A percentile compares a stretch with the other conserved stretches of the same genome.
Conservation (phyloP, 2,329 filamentous ascomycete species). For the Verticillium nubilum region DNA sequence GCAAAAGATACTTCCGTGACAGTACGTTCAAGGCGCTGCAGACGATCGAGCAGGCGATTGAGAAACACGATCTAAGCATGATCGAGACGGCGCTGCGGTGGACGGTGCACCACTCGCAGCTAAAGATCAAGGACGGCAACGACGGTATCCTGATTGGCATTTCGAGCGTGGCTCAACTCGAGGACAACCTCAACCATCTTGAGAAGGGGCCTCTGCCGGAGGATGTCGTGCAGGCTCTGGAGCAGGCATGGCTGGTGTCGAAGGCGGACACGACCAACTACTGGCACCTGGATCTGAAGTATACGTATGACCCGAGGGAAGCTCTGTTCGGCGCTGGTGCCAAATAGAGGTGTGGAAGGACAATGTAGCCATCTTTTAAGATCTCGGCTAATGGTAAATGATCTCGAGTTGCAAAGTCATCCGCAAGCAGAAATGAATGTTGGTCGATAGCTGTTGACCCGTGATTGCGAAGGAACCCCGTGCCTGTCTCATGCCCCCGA, state of each 20-base stretch:
- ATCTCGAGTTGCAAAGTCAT: not conserved
- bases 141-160: conserved; percentile 58
- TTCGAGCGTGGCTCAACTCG: conserved; percentile 51
- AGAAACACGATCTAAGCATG: conserved; percentile 63
- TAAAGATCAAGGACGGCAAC: conserved; percentile 45
- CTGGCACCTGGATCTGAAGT: conserved; percentile 58
- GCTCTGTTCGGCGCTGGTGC: conserved; percentile 47
- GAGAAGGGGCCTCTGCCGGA: conserved; percentile 70
- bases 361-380: not conserved
- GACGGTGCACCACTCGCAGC: conserved; percentile 63
- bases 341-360: conserved; percentile 24
- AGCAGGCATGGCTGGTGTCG: conserved; percentile 70
- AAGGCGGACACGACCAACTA: conserved; percentile 52
- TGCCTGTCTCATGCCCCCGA: not conserved
- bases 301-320: conserved; percentile 59
- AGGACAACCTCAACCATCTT: conserved; percentile 50
- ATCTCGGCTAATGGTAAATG: too few species aligned
- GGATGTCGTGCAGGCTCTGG: conserved; percentile 68
- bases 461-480: not conserved
- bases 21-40: conserved; percentile 56
- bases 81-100: conserved; percentile 72
- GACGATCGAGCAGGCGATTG: conserved; percentile 60
- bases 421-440: not conserved
- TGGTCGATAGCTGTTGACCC: not conserved
- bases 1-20: conserved; percentile 68